These are phyloP conservation scores for Salvia sclarea DNA, from an alignment of 305 asterid species.

Conservation along the genomic window DNA sequence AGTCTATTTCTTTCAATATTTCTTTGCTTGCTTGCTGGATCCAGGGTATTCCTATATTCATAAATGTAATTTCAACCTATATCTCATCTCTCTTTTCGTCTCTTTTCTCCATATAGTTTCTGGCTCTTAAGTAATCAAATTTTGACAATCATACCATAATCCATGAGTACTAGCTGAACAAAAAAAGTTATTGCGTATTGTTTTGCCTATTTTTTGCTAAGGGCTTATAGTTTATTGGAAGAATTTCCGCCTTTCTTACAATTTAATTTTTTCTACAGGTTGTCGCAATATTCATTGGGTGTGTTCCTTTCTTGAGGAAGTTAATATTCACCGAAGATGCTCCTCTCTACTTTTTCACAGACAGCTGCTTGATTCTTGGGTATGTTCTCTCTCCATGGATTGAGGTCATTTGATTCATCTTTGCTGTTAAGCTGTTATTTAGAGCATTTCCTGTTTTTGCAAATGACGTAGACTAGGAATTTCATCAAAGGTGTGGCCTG, in stretches of 20 bases:
- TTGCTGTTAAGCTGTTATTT: constrained; percentile 18
- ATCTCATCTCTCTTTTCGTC: not conserved
- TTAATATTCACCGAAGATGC: constrained; percentile 84
- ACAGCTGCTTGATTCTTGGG: constrained; percentile 99
- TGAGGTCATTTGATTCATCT: constrained; percentile 27
- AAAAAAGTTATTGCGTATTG: not conserved
- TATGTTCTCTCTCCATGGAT: constrained; percentile 43
- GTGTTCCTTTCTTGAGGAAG: constrained; percentile 79
- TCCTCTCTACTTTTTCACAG: constrained; percentile 94
- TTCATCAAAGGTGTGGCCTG: not conserved
- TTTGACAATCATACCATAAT: constrained; percentile 7
- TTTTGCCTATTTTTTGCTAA: constrained; percentile 12
- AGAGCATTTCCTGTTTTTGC: not conserved
- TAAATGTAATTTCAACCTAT: not conserved
- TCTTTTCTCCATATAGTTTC: not conserved
- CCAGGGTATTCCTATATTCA: not conserved
- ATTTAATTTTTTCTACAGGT: constrained; percentile 50
- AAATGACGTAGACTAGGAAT: too few relatives aligned
- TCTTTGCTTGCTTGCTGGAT: not conserved
- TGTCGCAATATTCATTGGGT: constrained; percentile 81
- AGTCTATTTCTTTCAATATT: constrained; percentile 42
- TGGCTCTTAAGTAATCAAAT: not conserved
- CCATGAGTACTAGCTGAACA: constrained; percentile 5
- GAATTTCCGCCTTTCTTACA: constrained; percentile 12
- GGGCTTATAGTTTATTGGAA: constrained; percentile 6